Evolutionary conservation across 2,329 filamentous ascomycete genomes (phyloP).

Genomic region (Diplocarpon mali): DNA sequence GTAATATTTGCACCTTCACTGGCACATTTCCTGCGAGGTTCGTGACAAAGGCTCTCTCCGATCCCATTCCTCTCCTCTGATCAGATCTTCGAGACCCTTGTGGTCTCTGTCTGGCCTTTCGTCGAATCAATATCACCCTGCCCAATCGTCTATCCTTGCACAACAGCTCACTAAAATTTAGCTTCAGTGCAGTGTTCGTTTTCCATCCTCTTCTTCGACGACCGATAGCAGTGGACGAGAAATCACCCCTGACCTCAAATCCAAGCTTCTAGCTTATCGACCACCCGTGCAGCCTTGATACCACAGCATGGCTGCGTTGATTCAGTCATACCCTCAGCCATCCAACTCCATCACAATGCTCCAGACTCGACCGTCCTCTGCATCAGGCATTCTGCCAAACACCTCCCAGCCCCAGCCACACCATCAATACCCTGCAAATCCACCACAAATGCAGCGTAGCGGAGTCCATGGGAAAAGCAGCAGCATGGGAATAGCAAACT

Average conservation of each 20-base stretch:
- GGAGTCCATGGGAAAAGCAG: constrained; percentile 40
- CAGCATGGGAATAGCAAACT: constrained; percentile 35
- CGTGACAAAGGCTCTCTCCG: constrained; percentile 16
- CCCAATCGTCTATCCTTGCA: not conserved
- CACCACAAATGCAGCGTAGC: constrained; percentile 36
- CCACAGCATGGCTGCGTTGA: constrained; percentile 69
- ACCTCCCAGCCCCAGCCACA: constrained; percentile 25
- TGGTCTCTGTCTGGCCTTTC: not conserved
- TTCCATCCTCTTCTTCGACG: not conserved
- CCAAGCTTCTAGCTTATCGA: constrained; percentile 19
- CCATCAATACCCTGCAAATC: constrained; percentile 38
- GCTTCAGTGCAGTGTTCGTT: not conserved
- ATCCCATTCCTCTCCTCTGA: constrained; percentile 6
- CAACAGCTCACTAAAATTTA: not conserved
- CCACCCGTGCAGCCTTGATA: constrained; percentile 4
- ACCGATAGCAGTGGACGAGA: constrained; percentile 3
- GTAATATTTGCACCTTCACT: constrained; percentile 25
- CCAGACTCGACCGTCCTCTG: constrained; percentile 58
- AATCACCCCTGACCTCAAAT: constrained; percentile 12
- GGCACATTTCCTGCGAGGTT: constrained; percentile 21
- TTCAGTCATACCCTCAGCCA: constrained; percentile 71
- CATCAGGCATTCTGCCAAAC: constrained; percentile 38
- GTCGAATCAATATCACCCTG: constrained; percentile 12
- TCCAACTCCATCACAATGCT: constrained; percentile 64
- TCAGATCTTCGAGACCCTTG: constrained; percentile 10